phyloP scores from a whole-genome alignment of 495 filamentous ascomycete species.

The Aspergillus incahuasiensis region DNA sequence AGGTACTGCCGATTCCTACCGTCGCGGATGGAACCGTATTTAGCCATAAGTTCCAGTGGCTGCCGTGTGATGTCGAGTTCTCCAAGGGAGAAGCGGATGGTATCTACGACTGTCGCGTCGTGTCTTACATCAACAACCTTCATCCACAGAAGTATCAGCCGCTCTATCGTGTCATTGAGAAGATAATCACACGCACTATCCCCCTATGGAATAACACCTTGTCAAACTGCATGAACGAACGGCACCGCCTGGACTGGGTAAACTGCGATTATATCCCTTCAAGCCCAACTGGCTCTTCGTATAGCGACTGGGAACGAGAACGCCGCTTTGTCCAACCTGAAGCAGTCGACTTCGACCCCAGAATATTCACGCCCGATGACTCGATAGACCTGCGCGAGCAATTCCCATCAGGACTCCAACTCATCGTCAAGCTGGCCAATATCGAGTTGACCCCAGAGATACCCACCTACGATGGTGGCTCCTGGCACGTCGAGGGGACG shows the following conservation, averaged over 20 bases:
- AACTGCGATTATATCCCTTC: no score
- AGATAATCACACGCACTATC: conserved; percentile 42
- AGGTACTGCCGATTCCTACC: neutral
- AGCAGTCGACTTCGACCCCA: neutral
- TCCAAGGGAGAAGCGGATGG: conserved; percentile 21
- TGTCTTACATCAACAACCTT: conserved; percentile 58
- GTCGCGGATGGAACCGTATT: neutral
- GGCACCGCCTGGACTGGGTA: no score
- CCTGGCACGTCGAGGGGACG: conserved; percentile 36
- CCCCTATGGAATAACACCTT: conserved; percentile 57
- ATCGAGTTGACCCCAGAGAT: conserved; percentile 55
- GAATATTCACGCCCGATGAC: neutral
- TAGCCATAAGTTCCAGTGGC: conserved; percentile 51
- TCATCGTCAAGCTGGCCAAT: conserved; percentile 54
- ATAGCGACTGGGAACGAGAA: neutral
- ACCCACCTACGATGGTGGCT: conserved; percentile 38
- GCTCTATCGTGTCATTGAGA: conserved; percentile 47
- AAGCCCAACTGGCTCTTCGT: neutral
- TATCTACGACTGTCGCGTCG: conserved; percentile 28
- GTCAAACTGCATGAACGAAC: no score
- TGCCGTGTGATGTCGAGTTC: conserved; percentile 53
- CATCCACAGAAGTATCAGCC: conserved; percentile 41
- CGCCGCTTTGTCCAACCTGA: neutral
- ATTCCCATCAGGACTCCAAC: conserved; percentile 43
- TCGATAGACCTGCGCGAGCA: neutral